A percentile compares a stretch with the other conserved stretches of the same genome.
These are phyloP conservation scores for Hymenochaete sp. DNA, from an alignment of 1,284 basidiomycete species.

Conservation along the genomic window DNA sequence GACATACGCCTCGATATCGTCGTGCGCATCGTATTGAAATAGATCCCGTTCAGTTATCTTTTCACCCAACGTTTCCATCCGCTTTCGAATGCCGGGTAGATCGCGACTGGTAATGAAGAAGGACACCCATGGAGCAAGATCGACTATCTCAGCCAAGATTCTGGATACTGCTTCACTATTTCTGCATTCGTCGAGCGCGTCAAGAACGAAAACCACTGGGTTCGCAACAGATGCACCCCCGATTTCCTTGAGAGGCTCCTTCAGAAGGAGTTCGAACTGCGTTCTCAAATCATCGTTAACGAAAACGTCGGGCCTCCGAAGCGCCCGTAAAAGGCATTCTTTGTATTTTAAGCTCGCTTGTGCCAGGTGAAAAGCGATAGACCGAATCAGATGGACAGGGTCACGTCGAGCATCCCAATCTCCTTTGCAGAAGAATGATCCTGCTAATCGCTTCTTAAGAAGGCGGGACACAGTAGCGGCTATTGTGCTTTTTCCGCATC, in stretches of 20 bases:
- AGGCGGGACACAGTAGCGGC: too few relatives aligned
- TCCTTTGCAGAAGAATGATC: conserved; percentile 5
- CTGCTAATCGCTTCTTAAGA: too few relatives aligned
- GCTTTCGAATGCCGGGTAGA: not conserved
- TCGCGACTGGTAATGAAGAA: not conserved
- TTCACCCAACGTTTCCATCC: too few relatives aligned
- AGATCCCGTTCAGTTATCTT: too few relatives aligned
- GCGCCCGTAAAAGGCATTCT: not conserved
- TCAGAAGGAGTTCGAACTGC: conserved; percentile 1
- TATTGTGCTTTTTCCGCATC: conserved; percentile 21
- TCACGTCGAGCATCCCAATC: not conserved
- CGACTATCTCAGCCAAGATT: not conserved
- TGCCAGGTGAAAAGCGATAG: conserved; percentile 19
- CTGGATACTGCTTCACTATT: not conserved
- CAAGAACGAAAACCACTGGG: conserved; percentile 4
- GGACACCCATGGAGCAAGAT: not conserved
- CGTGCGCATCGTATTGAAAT: not conserved
- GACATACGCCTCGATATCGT: not conserved
- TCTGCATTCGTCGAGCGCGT: conserved; percentile 8
- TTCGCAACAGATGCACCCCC: not conserved
- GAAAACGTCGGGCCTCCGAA: not conserved
- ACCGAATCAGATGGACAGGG: conserved; percentile 17
- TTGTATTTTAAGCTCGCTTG: not conserved
- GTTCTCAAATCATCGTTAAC: not conserved
- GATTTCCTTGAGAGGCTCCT: not conserved